phyloP scores from a whole-genome alignment of 768 basidiomycete species.

The Cystobasidium ongulense region DNA sequence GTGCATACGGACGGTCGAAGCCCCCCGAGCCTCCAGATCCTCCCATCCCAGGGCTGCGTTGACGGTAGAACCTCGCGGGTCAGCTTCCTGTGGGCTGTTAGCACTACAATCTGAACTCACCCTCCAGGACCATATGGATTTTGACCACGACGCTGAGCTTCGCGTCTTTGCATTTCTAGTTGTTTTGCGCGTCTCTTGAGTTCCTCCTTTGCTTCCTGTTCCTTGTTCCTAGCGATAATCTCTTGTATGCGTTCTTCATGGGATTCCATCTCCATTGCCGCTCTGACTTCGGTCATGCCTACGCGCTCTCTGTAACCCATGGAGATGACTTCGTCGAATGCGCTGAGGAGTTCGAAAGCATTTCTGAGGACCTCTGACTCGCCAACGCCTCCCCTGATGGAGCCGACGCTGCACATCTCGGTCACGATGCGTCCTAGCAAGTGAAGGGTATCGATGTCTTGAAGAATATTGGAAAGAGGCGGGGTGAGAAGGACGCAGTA shows the following conservation, averaged over 20 bases:
- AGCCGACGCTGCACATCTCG: slow-evolving; percentile 57
- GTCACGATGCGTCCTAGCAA: slow-evolving; percentile 89
- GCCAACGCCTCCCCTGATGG: slow-evolving; percentile 54
- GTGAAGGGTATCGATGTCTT: slow-evolving; percentile 93
- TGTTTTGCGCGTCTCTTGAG: slow-evolving; percentile 96
- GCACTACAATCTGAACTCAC: slow-evolving; percentile 21
- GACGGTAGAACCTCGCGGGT: background rate
- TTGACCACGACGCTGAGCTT: slow-evolving; percentile 67
- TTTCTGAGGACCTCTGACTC: slow-evolving; percentile 83
- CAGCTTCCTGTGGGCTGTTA: background rate
- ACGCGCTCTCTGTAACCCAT: slow-evolving; percentile 58
- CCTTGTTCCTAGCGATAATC: slow-evolving; percentile 97
- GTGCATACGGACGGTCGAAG: slow-evolving; percentile 32
- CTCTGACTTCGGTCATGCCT: slow-evolving; percentile 49
- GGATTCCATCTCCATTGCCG: slow-evolving; percentile 50
- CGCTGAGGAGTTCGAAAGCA: slow-evolving; percentile 84
- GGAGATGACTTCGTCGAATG: slow-evolving; percentile 93
- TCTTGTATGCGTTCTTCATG: slow-evolving; percentile 72
- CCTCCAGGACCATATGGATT: slow-evolving; percentile 41
- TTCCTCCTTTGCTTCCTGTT: slow-evolving; percentile 97
- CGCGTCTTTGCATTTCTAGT: slow-evolving; percentile 91
- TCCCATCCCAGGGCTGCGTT: slow-evolving; percentile 14
- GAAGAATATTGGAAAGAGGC: slow-evolving; percentile 96
- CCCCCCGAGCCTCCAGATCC: background rate
- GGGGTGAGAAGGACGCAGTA: slow-evolving; percentile 97